Evolutionary conservation across 305 asterid species (phyloP).

Genomic region (Solanum chacoense): DNA sequence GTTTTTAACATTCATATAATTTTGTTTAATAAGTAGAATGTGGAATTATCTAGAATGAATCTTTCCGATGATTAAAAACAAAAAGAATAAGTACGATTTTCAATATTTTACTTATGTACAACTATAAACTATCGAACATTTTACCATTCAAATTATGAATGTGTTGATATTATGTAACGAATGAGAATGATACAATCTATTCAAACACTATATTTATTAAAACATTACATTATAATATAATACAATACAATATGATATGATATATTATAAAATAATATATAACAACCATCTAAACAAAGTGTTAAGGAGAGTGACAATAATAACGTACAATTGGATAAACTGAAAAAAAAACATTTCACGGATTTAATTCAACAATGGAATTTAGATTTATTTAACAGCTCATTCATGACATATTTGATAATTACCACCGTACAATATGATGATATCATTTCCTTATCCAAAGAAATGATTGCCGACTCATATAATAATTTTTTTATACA

Average conservation of each 20-base stretch:
- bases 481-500: neutral
- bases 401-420: neutral
- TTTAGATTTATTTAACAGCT: neutral
- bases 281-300: too few species aligned
- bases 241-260: fast-evolving
- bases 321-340: neutral
- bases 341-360: neutral
- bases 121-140: too few species aligned
- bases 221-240: too few species aligned
- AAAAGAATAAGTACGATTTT: too few species aligned
- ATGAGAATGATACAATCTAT: fast-evolving
- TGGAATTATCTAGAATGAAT: too few species aligned
- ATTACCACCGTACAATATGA: neutral
- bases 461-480: neutral
- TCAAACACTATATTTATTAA: too few species aligned
- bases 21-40: too few species aligned
- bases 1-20: too few species aligned
- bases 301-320: neutral
- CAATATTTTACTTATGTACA: too few species aligned
- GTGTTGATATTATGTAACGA: too few species aligned
- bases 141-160: too few species aligned
- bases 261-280: too few species aligned
- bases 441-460: neutral
- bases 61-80: fast-evolving
- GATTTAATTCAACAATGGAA: neutral